Base-by-base conservation (phyloP, 441 rosid genomes). In the Adansonia gregorii region DNA sequence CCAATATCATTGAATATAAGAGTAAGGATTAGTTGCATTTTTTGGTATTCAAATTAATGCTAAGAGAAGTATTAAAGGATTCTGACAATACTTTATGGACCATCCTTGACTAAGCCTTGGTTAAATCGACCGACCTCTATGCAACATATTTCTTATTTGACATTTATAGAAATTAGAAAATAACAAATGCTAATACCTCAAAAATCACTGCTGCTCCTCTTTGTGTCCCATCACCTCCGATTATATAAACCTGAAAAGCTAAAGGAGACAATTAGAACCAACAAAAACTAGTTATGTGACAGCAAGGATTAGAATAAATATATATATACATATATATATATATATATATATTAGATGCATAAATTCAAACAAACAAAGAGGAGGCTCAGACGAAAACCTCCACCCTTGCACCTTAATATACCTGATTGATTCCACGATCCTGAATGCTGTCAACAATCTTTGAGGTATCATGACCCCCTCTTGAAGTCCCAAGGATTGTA, bases 141-240 rank as follows among this genome's bases (percentile, higher is more conserved):
- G 51, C 14, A 27, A 64, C n/a, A 8, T n/a, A 22, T 64, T 49
- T 8, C 15, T 51, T 17, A 1, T 41, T 67, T 66, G 51, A 35
- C 56, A 15, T 27, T 8, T 22, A 15, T 7, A 56, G 45, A 51
- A 51, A 14, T 12, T 4, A 61, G n/a, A 46, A 41, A 39, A 10
- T 11, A 12, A 8, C 15, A 8, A 45, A 63, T 27, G 46, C 8
- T 24, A 12, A 69, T 80, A 93, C 97, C 90, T 93, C 89, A 31
- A 78, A 93, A 63, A 93, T 91, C 59, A 85, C 86, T 65, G 89
- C 85, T 67, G 93, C 94, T 78, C 96, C 98, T 78, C 79, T 93
- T 81, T 89, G 98, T 74, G 93, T 89, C 83, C 98, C 98, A 86
- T 93, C 96, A 51, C 98, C 98, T 58, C 98, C 94, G 63, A 93